Conservation (phyloP, 1,284 basidiomycete genomes). For the Spongiforma sp. region DNA sequence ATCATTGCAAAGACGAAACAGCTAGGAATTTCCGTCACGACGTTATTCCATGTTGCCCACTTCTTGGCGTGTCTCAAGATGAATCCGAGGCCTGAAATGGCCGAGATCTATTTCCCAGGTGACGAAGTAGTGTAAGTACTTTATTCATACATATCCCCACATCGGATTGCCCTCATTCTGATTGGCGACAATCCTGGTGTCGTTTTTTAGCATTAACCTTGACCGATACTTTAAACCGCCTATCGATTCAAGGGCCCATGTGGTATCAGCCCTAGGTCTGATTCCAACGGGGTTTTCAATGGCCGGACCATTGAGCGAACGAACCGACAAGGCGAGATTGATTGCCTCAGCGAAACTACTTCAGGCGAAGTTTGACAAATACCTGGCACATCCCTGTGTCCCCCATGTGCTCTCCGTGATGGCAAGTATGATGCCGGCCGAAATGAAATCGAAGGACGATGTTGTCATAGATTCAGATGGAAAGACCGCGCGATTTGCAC, state of each 20-base stretch:
- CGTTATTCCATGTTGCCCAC: constrained; percentile 27
- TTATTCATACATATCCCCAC: neutral
- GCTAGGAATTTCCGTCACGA: constrained; percentile 20
- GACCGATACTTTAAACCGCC: constrained; percentile 28
- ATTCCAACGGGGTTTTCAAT: too few species aligned
- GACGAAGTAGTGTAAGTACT: constrained; percentile 17
- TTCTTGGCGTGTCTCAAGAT: constrained; percentile 26
- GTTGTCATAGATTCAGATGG: neutral
- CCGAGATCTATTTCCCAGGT: constrained; percentile 27
- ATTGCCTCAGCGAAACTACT: constrained; percentile 15
- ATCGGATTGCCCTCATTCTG: too few species aligned
- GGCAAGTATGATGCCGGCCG: neutral
- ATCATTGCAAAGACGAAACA: constrained; percentile 15
- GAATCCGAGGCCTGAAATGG: too few species aligned
- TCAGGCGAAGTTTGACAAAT: constrained; percentile 19
- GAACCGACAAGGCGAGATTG: constrained; percentile 18
- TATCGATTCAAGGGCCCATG: constrained; percentile 17
- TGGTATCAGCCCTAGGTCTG: too few species aligned
- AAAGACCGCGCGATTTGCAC: too few species aligned
- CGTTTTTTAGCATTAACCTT: constrained; percentile 16
- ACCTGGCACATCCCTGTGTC: constrained; percentile 21
- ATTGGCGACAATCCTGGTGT: too few species aligned
- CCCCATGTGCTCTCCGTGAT: constrained; percentile 12
- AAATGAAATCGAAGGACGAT: too few species aligned
- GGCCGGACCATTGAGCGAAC: constrained; percentile 11